Percentiles rank a stretch among this genome's conserved stretches.
phyloP scores from a whole-genome alignment of 306 rosid species.

The Aeschynomene evenia region DNA sequence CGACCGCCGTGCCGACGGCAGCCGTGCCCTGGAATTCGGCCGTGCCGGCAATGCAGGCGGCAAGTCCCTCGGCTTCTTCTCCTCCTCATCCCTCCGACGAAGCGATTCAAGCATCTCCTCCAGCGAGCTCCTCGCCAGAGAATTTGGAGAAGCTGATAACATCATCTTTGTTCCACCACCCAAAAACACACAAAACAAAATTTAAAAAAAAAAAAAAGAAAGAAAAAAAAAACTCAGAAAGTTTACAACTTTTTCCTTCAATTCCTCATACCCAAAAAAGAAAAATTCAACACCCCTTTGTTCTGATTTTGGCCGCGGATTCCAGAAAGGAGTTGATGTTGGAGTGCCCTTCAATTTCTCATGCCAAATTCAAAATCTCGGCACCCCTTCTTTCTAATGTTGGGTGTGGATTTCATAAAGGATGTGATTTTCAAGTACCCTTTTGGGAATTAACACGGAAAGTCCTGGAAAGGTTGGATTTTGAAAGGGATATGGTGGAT shows the following conservation, averaged over 20 bases:
- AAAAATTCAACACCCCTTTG: constrained; percentile 29
- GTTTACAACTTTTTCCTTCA: constrained; percentile 28
- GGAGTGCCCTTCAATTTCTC: constrained; percentile 35
- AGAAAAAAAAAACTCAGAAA: neutral
- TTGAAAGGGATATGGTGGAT: constrained; percentile 9
- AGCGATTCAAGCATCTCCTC: constrained; percentile 97
- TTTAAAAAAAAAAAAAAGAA: no score
- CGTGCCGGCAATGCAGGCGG: constrained; percentile 98
- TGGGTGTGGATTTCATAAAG: constrained; percentile 13
- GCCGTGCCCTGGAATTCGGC: constrained; percentile 71
- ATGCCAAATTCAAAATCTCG: constrained; percentile 19
- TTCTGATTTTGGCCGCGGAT: constrained; percentile 30
- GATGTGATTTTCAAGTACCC: constrained; percentile 8
- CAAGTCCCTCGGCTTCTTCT: constrained; percentile 75
- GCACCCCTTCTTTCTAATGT: constrained; percentile 32
- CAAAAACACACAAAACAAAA: neutral
- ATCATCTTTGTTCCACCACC: constrained; percentile 44
- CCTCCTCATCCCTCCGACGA: constrained; percentile 68
- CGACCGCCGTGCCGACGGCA: constrained; percentile 70
- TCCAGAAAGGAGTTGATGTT: constrained; percentile 5
- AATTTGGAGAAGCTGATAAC: constrained; percentile 62
- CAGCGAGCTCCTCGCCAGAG: constrained; percentile 75
- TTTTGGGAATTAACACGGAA: constrained; percentile 20
- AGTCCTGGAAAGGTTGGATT: neutral
- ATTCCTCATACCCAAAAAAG: constrained; percentile 23